phyloP scores from a whole-genome alignment of 192 early-diverging fungal species.

The Coemansia sp. region DNA sequence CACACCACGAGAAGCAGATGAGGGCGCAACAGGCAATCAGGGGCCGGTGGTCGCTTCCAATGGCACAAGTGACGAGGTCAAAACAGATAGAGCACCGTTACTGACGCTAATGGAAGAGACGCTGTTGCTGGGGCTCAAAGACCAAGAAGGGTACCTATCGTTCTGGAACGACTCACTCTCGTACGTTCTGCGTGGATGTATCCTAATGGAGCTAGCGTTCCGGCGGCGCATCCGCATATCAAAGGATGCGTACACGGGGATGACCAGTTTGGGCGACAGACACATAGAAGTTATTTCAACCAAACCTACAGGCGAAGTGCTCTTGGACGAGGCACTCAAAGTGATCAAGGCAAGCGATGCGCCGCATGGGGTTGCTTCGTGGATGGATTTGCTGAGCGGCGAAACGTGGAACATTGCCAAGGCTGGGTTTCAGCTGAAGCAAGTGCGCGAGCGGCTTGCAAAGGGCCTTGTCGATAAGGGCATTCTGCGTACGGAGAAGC shows the following conservation, averaged over 20 bases:
- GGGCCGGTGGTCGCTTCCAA: not conserved
- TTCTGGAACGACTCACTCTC: constrained; percentile 99
- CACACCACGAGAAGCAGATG: constrained; percentile 32
- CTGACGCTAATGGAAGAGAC: constrained; percentile 97
- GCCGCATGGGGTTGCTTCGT: constrained; percentile 76
- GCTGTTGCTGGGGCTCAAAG: constrained; percentile 90
- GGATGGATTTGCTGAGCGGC: constrained; percentile 98
- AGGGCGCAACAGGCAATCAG: not conserved
- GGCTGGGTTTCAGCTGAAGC: constrained; percentile 95
- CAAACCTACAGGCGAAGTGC: constrained; percentile 85
- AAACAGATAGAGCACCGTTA: constrained; percentile 58
- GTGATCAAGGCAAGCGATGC: constrained; percentile 85
- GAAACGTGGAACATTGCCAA: constrained; percentile 99
- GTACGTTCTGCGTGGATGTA: constrained; percentile 91
- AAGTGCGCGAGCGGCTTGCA: constrained; percentile 93
- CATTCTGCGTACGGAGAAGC: constrained; percentile 91
- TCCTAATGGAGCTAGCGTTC: constrained; percentile 95
- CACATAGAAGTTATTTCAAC: constrained; percentile 83
- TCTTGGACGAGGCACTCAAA: constrained; percentile 91
- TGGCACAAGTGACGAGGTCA: constrained; percentile 12
- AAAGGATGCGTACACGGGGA: constrained; percentile 72
- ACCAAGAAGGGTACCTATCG: constrained; percentile 89
- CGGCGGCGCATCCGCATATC: constrained; percentile 84
- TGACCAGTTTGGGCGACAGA: constrained; percentile 74
- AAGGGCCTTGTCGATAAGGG: constrained; percentile 99